Percentiles rank a stretch among this genome's conserved stretches.
These are phyloP conservation scores for Metschnikowia gelsemii DNA, from an alignment of 805 yeast species.

Conservation along the genomic window DNA sequence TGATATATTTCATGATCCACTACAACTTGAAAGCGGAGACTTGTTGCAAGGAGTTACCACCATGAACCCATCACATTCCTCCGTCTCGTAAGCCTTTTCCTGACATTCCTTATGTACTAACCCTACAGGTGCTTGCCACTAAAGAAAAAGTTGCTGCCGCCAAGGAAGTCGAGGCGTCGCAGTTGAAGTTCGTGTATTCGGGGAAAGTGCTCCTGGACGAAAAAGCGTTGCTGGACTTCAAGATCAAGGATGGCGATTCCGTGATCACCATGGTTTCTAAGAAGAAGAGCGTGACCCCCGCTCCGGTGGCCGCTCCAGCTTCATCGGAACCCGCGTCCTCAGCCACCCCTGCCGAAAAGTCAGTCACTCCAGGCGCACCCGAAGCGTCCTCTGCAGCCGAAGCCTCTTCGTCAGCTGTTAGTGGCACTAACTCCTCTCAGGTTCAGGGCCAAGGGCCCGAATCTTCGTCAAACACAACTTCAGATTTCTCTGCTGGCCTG, in stretches of 20 bases:
- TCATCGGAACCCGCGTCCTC: not conserved
- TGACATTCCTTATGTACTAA: constrained; percentile 15
- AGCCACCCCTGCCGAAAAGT: constrained; percentile 1
- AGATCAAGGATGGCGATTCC: constrained; percentile 82
- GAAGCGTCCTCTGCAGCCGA: constrained; percentile 21
- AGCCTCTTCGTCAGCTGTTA: constrained; percentile 14
- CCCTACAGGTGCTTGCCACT: constrained; percentile 51
- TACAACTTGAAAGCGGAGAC: too few relatives aligned
- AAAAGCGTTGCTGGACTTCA: constrained; percentile 66
- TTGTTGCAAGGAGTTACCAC: too few relatives aligned
- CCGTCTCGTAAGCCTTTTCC: too few relatives aligned
- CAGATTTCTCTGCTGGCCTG: constrained; percentile 73
- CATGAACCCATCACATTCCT: too few relatives aligned
- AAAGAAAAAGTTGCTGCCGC: constrained; percentile 70
- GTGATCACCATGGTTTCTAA: constrained; percentile 86
- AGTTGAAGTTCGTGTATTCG: constrained; percentile 87
- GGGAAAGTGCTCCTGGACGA: constrained; percentile 87
- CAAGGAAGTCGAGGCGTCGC: constrained; percentile 67
- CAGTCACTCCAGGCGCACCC: not conserved
- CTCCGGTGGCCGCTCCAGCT: constrained; percentile 16
- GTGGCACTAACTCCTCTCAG: not conserved
- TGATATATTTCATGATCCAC: too few relatives aligned
- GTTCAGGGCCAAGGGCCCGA: constrained; percentile 35
- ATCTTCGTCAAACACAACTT: constrained; percentile 26
- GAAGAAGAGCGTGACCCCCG: constrained; percentile 30